Base-by-base conservation (phyloP, 1,284 basidiomycete species). In the Xerocomus subilludens region DNA sequence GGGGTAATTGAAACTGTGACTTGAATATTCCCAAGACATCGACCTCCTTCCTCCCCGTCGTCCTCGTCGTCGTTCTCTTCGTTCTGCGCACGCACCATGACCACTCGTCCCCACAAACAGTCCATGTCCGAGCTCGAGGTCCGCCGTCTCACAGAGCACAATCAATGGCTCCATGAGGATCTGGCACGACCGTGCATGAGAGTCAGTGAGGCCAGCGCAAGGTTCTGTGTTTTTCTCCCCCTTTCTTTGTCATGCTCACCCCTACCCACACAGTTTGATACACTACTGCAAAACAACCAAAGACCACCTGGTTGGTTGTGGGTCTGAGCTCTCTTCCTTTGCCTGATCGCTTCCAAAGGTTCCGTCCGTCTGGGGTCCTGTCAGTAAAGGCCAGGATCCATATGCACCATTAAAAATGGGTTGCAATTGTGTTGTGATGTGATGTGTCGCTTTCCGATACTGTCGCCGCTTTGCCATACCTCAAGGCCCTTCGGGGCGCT, bases 331-430 rank as follows among this genome's bases (percentile, higher is more conserved):
- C 27, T 33, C 45, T 21, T 51, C 36, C 45, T 8, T 27, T 11
- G 36, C 30, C 64, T 78, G 69, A 77, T 68, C 56, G 1, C 68
- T 47, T 70, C 74, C 58, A 71, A 32, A 95, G 94, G 90, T 96
- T 60, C 95, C 96, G 9, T 94, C 93, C 47, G 93, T 98, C 58
- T 98, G 97, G 97, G 97, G 97, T n/a, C 93, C 94, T 30, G 91
- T 96, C 45, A 91, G 90, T 82, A 97, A 96, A 86, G 90, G 90
- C 76, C 94, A 97, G 82, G 96, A 97, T 83, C 96, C 96, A 64
- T 97, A 96, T 83, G 94, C 93, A 71, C 93, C 93, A 73, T 91
- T 77, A 71, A 81, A 81, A 78, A 78, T 83, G 53, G 80, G 83
- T 21, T 82, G 81, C 76, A 78, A 65, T 78, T 82, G 82, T 69